These are phyloP conservation scores for Dictyostelium citrinum DNA, from an alignment of 78 protist genomes.

Conservation along the genomic window DNA sequence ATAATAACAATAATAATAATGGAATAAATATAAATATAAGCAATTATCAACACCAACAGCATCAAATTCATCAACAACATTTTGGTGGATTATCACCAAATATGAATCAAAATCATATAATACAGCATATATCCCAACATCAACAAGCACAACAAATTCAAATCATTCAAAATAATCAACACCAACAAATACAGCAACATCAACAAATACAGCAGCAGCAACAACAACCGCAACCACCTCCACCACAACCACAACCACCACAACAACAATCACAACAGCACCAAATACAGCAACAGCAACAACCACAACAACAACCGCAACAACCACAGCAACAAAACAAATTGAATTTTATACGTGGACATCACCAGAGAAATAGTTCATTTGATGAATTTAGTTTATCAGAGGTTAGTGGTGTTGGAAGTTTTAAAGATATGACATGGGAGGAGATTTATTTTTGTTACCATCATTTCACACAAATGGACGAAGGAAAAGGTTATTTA, in stretches of 20 bases:
- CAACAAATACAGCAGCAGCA: neutral
- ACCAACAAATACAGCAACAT: neutral
- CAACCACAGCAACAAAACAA: conserved; percentile 1
- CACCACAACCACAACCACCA: neutral
- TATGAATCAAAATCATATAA: conserved; percentile 15
- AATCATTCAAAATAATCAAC: neutral
- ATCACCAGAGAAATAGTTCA: conserved; percentile 62
- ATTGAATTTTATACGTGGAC: conserved; percentile 11
- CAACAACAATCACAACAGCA: neutral
- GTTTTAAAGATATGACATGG: conserved; percentile 30
- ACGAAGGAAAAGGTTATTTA: conserved; percentile 45
- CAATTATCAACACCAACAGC: conserved; percentile 3
- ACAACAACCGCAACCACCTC: neutral
- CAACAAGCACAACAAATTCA: neutral
- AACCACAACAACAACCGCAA: neutral
- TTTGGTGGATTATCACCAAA: conserved; percentile 37
- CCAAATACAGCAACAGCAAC: neutral
- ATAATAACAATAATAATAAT: neutral
- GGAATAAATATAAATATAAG: neutral
- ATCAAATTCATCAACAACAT: conserved; percentile 1
- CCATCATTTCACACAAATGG: conserved; percentile 37
- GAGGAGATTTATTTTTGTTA: conserved; percentile 58
- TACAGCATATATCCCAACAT: neutral
- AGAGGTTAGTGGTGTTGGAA: neutral
- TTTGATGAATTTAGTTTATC: conserved; percentile 1